Conservation (phyloP, 371 early-diverging fungal genomes). For the Choanephora cucurbitarum region DNA sequence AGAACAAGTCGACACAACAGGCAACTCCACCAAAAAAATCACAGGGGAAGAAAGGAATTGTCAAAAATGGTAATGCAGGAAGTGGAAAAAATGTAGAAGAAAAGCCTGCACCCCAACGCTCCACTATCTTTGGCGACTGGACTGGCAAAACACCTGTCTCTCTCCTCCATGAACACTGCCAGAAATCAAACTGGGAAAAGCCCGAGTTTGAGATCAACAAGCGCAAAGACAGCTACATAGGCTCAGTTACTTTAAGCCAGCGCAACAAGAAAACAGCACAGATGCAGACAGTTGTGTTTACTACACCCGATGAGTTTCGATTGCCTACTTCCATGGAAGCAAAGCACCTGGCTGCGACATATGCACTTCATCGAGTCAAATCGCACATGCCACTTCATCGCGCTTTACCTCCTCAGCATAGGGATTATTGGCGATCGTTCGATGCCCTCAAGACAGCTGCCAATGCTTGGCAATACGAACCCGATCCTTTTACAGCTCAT, state of each 20-base stretch:
- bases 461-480: constrained; percentile 62
- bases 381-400: constrained; percentile 73
- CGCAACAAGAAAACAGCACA: constrained; percentile 74
- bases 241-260: constrained; percentile 62
- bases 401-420: constrained; percentile 75
- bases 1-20: constrained; percentile 20
- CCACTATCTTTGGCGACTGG: constrained; percentile 73
- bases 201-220: constrained; percentile 60
- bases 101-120: constrained; percentile 25
- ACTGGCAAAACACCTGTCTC: constrained; percentile 86
- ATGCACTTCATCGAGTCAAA: constrained; percentile 77
- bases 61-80: constrained; percentile 45
- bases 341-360: constrained; percentile 81
- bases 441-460: constrained; percentile 52
- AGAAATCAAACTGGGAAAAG: constrained; percentile 77
- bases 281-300: constrained; percentile 50
- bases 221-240: constrained; percentile 51
- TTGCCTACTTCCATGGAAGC: constrained; percentile 68
- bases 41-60: constrained; percentile 26
- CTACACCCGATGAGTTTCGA: constrained; percentile 46
- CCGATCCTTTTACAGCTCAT: constrained; percentile 74
- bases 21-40: constrained; percentile 14
- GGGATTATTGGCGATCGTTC: constrained; percentile 74
- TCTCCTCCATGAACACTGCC: constrained; percentile 78
- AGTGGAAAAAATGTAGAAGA: constrained; percentile 13